Percentiles rank a stretch among this genome's conserved stretches.
Evolutionary conservation across 257 asterid genomes (phyloP).

Genomic region (Fraxinus americana): DNA sequence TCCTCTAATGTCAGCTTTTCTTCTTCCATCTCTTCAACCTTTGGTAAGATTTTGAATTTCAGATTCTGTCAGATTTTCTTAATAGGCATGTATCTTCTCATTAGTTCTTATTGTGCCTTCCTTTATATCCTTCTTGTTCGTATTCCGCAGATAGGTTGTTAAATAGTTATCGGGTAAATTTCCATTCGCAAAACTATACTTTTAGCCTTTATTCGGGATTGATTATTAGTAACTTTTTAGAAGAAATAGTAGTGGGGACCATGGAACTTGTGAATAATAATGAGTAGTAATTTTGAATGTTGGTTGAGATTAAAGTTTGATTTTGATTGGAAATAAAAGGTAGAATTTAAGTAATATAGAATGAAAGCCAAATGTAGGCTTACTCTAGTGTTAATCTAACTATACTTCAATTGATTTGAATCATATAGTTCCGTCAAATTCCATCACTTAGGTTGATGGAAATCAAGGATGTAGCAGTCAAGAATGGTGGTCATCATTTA

Average conservation of each 20-base stretch:
- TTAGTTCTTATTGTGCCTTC: conserved; percentile 20
- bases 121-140: conserved; percentile 23
- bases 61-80: conserved; percentile 27
- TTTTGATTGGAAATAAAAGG: too few relatives aligned
- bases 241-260: too few relatives aligned
- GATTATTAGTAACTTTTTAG: too few relatives aligned
- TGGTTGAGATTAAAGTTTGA: too few relatives aligned
- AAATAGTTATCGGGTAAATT: neutral
- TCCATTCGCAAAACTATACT: neutral
- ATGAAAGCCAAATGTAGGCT: neutral
- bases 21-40: conserved; percentile 31
- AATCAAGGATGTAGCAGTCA: neutral
- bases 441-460: neutral
- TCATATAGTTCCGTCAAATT: neutral
- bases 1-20: conserved; percentile 38
- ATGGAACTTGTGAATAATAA: too few relatives aligned
- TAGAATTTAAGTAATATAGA: too few relatives aligned
- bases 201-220: too few relatives aligned
- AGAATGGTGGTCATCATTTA: neutral
- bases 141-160: conserved; percentile 22
- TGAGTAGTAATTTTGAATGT: too few relatives aligned
- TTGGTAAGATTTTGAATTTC: conserved; percentile 36
- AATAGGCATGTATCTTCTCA: conserved; percentile 24
- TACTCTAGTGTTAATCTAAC: neutral
- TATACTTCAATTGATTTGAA: too few relatives aligned